A percentile compares a stretch with the other conserved stretches of the same genome.
Evolutionary conservation across 2,329 filamentous ascomycete genomes (phyloP).

Genomic region (Xylariaceae sp.): DNA sequence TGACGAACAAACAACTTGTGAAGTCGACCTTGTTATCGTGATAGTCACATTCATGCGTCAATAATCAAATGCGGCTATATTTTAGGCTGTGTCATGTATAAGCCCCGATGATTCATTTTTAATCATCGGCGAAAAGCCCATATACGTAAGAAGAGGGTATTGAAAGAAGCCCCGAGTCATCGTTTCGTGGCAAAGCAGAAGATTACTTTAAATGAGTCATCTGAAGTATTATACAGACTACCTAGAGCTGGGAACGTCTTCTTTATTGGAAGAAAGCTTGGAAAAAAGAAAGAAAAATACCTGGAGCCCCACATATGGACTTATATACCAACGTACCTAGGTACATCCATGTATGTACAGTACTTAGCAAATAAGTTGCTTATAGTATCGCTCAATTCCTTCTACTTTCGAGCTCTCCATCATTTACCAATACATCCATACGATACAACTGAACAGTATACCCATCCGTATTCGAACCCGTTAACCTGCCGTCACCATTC

Average conservation of each 20-base stretch:
- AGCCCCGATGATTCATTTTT: conserved; percentile 21
- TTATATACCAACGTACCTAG: too few species aligned
- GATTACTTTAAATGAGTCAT: background rate
- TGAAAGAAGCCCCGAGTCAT: conserved; percentile 11
- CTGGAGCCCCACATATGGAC: background rate
- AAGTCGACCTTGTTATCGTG: too few species aligned
- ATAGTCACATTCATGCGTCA: background rate
- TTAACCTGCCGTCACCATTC: conserved; percentile 19
- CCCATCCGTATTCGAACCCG: background rate
- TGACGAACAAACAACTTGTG: too few species aligned
- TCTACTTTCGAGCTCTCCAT: background rate
- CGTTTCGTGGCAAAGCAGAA: conserved; percentile 15
- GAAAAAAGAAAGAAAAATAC: background rate
- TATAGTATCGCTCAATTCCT: background rate
- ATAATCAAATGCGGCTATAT: background rate
- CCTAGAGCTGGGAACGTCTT: too few species aligned
- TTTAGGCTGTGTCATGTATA: background rate
- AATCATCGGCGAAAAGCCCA: conserved; percentile 18
- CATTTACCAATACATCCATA: background rate
- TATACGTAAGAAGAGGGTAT: background rate
- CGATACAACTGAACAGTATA: background rate
- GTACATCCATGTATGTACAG: too few species aligned
- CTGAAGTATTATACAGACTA: too few species aligned
- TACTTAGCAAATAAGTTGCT: too few species aligned
- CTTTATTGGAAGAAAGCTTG: background rate